Base-by-base conservation (phyloP, 1,284 basidiomycete species). In the Naganishia sp. region DNA sequence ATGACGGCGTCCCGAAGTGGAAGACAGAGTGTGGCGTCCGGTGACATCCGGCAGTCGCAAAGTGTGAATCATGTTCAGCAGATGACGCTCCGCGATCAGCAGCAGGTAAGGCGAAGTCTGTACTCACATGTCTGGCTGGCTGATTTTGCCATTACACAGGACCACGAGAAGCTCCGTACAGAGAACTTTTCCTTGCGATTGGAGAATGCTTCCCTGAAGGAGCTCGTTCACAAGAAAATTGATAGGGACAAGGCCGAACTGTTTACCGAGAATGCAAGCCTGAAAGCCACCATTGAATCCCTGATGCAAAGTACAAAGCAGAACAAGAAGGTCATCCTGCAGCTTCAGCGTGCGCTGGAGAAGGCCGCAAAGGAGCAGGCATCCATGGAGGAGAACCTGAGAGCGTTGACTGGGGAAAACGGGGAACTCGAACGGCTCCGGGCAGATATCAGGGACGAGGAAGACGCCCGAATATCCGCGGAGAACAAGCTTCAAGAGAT, bases 231-330 rank as follows among this genome's bases (percentile, higher is more conserved):
- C 13, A 72, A 95, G 92, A 90, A 94, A 77, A 91, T 95, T 75
- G 92, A 96, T 80, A 88, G 88, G 70, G 84, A 94, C 72, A 94
- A 94, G 82, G 94, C 94, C 78, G 92, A 96, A 78, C 93, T 94
- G 82, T 95, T 95, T 80, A 90, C 89, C 73, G 93, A 96, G 78
- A 96, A 96, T 74, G 92, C 94, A 73, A 89, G 89, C 71, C 87
- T 96, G 77, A 95, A 95, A 70, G 89, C 94, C 72, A 92, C 94
- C 77, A 91, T 94, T 13, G 90, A 94, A 72, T 89, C 92, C 70
- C 86, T 90, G 1, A 87, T 90, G n/a, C 87, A 91, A 80, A 94
- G 96, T 79, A 85, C 94, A 74, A 96, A 96, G 83, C 90, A 90
- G 77, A 84, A 92, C 68, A 92, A 93, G 80, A 93, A 94, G 78